Conservation (phyloP, 1,284 basidiomycete genomes). For the Trichosporon inkin region DNA sequence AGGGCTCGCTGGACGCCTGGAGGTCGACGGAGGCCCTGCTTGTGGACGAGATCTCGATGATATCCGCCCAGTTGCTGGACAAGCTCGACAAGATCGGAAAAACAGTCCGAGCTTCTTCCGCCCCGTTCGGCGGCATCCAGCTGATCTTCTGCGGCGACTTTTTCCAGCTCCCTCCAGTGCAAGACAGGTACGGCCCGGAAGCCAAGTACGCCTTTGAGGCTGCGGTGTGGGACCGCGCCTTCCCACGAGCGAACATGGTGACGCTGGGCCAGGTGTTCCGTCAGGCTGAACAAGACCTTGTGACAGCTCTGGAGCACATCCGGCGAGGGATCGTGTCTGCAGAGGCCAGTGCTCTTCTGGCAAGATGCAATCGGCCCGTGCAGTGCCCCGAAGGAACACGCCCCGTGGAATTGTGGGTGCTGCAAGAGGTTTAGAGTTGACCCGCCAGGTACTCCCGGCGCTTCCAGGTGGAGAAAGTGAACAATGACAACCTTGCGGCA, state of each 20-base stretch:
- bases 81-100: conserved; percentile 71
- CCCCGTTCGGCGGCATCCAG: conserved; percentile 87
- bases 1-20: conserved; percentile 56
- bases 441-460: conserved; percentile 14
- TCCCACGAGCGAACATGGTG: conserved; percentile 25
- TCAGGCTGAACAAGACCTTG: conserved; percentile 53
- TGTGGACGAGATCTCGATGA: conserved; percentile 68
- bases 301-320: conserved; percentile 45
- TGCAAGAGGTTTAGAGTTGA: neutral
- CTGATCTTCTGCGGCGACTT: conserved; percentile 57
- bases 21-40: conserved; percentile 56
- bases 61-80: conserved; percentile 66
- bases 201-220: conserved; percentile 36
- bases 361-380: conserved; percentile 25
- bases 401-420: conserved; percentile 39
- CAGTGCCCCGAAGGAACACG: conserved; percentile 34
- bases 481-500: conserved; percentile 24
- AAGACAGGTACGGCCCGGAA: neutral
- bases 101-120: conserved; percentile 57
- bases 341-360: conserved; percentile 24
- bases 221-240: conserved; percentile 26
- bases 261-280: conserved; percentile 73
- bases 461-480: conserved; percentile 33
- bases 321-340: conserved; percentile 27
- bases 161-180: conserved; percentile 74